Evolutionary conservation across 1,139 yeast genomes (phyloP), one percentile per base, ranked within the genome.

Genomic region (Debaryomyces fabryi): DNA sequence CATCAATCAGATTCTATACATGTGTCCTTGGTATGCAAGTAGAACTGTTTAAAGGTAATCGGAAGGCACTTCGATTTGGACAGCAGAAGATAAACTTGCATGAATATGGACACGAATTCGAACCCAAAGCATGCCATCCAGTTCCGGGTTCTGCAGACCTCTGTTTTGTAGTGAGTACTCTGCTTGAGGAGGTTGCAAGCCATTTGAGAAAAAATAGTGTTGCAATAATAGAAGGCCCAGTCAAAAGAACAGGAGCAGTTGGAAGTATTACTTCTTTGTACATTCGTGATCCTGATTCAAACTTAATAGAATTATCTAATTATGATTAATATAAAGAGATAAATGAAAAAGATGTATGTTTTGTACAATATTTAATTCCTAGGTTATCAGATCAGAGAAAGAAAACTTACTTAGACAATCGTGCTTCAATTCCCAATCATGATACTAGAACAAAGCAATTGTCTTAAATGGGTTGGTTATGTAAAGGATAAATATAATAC

Each of bases 81-180:
- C 10, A 24, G 7, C 37, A 37, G 36, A 47, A 49, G 21, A 49
- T 49, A 13, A 49, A 49, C 23, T 25, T 47, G 16, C 52, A 49
- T 29, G 35, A 49, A 38, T 21, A 32, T 13, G 42, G 46, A 16
- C 45, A 47, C 10, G 51, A 49, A 24, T 44, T 49, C 32, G 38
- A 35, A 18, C 52, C 51, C 1, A n/a, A 24, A 16, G 43, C 51
- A 13, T n/a, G n/a, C 7, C 21, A 27, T n/a, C 48, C 49, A 7
- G n/a, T 25, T 25, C 50, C 46, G 8, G 50, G 50, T 6, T 47
- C 50, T 10, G 46, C 25, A 20, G 49, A 49, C 34, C 35, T 49
- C 12, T 49, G 50, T 23, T 44, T 49, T 37, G 44, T 49, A 9
- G 18, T 25, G 27, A 39, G 42, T 9, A 29, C 13, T 6, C 24